Conservation (phyloP, 768 basidiomycete genomes). For the Boletus eberwhitei region DNA sequence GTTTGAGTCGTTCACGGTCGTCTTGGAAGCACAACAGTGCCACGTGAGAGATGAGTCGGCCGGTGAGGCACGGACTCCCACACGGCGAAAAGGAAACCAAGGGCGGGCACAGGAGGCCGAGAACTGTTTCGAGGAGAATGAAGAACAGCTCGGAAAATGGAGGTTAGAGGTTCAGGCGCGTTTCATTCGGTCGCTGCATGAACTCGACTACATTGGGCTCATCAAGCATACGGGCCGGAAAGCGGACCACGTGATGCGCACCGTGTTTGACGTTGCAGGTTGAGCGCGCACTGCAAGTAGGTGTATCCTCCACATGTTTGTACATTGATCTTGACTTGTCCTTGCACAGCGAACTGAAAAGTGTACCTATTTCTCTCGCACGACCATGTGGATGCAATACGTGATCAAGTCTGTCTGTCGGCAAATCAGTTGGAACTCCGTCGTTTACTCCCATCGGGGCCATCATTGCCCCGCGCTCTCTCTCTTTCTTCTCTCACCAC, state of each 20-base stretch:
- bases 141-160: slow-evolving; percentile 49
- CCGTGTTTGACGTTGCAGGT: slow-evolving; percentile 51
- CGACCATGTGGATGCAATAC: slow-evolving; percentile 2
- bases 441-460: slow-evolving; percentile 5
- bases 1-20: slow-evolving; percentile 73
- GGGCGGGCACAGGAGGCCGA: slow-evolving; percentile 21
- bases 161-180: slow-evolving; percentile 67
- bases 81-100: slow-evolving; percentile 25
- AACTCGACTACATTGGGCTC: slow-evolving; percentile 77
- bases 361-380: neutral
- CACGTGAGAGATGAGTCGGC: neutral
- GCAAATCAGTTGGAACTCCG: slow-evolving; percentile 32
- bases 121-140: slow-evolving; percentile 21
- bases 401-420: neutral
- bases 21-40: slow-evolving; percentile 55
- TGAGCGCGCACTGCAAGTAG: slow-evolving; percentile 21
- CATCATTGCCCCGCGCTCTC: neutral
- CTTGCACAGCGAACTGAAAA: slow-evolving; percentile 1
- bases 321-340: slow-evolving; percentile 4
- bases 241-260: slow-evolving; percentile 69
- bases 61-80: slow-evolving; percentile 13
- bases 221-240: slow-evolving; percentile 78
- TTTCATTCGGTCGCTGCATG: slow-evolving; percentile 77
- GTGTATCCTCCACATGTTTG: slow-evolving; percentile 9
- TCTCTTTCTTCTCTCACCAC: neutral